Evolutionary conservation across 805 yeast genomes (phyloP), one percentile per base, ranked within the genome.

Genomic region (Hanseniaspora vineae): DNA sequence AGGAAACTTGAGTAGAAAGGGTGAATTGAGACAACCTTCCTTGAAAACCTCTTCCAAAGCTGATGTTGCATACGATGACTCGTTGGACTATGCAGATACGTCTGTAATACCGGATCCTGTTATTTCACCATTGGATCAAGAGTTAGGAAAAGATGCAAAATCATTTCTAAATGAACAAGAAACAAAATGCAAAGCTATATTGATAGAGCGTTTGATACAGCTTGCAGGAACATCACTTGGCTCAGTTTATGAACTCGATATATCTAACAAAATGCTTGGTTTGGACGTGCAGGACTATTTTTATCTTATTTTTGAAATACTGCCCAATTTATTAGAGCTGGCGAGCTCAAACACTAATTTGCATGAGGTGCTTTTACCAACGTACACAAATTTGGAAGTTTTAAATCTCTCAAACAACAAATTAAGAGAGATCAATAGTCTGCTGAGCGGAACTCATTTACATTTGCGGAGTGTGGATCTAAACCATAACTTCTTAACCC

Each of bases 311-410:
- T 35, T 33, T 12, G 48, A 45, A 17, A 15, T 48, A 11, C 44
- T 44, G 19, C 50, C 50, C n/a, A 42, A 42, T 17, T 9, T 48
- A 12, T 9, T 48, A 10, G 43, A 48, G 19, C 33, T 48, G 15
- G 35, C 45, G 17, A 17, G 45, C 17, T 45, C 50, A 0, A 15
- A 39, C 12, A 48, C 45, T 35, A 44, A 45, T 15, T 23, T 33
- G 2, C 13, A 37, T 4, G 8, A 20, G 13, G 19, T 48, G 6
- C 14, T 31, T 11, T 15, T 17, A n/a, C 40, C 33, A 10, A 32
- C 18, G 12, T 42, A 40, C 15, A 40, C 39, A 12, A 37, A 40
- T 15, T 42, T 17, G 42, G 44, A n/a, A 42, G 31, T 9, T n/a
- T 45, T 15, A 29, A 32, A n/a, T 44, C 39, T 39, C 17, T 48